A percentile compares a stretch with the other conserved stretches of the same genome.
phyloP scores from a whole-genome alignment of 2,329 filamentous ascomycete species.

The Nectriaceae sp. region DNA sequence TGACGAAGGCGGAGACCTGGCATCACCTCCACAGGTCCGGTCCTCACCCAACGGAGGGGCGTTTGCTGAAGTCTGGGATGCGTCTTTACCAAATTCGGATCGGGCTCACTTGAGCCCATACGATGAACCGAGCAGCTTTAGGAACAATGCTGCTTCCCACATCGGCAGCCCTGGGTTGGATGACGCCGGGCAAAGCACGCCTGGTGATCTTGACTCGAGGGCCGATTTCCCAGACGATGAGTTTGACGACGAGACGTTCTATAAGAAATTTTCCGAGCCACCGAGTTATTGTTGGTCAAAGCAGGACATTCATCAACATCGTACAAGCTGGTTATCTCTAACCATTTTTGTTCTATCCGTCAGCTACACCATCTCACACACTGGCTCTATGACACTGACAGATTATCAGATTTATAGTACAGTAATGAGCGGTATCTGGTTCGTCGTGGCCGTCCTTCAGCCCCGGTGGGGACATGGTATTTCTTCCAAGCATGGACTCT shows the following conservation, averaged over 20 bases:
- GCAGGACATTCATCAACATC: conserved; percentile 32
- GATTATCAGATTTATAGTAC: no score
- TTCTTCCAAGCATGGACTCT: conserved; percentile 52
- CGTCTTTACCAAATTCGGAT: neutral
- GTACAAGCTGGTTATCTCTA: conserved; percentile 51
- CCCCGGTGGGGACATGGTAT: conserved; percentile 64
- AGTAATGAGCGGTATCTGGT: conserved; percentile 64
- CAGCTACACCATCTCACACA: no score
- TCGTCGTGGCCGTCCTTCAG: conserved; percentile 61
- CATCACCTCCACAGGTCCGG: neutral
- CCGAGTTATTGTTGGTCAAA: conserved; percentile 37
- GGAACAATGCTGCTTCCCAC: no score
- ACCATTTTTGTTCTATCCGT: conserved; percentile 52
- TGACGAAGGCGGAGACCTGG: neutral
- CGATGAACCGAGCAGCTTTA: neutral
- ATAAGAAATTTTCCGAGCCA: conserved; percentile 33
- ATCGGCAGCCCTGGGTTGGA: neutral
- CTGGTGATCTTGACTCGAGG: conserved; percentile 15
- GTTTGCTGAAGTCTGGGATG: neutral
- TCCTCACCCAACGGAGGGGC: neutral
- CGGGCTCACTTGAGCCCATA: neutral
- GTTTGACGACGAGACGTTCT: conserved; percentile 33
- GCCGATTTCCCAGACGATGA: conserved; percentile 21
- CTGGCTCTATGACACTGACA: no score
- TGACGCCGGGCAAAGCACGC: neutral